phyloP scores from a whole-genome alignment of 148 eudicot genomes.

The Spergularia marina region DNA sequence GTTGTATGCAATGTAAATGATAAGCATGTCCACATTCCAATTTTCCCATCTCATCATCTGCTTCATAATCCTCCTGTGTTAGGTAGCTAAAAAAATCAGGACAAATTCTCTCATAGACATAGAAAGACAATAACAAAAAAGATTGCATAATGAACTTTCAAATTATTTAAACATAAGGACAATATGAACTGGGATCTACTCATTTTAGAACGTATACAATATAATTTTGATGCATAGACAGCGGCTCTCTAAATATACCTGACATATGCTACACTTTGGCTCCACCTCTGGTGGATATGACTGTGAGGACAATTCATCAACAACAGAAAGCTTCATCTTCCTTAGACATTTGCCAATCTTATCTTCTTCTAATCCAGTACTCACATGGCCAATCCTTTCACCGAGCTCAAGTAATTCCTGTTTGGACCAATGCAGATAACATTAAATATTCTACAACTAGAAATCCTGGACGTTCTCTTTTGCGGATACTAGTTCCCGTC shows the following conservation, averaged over 20 bases:
- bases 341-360: constrained; percentile 65
- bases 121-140: too few relatives aligned
- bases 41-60: constrained; percentile 55
- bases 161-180: too few relatives aligned
- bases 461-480: not conserved
- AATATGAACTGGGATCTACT: too few relatives aligned
- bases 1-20: constrained; percentile 64
- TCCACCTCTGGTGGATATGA: constrained; percentile 34
- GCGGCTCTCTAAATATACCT: constrained; percentile 36
- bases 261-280: constrained; percentile 80
- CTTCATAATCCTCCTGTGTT: constrained; percentile 63
- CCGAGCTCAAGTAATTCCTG: constrained; percentile 90
- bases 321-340: constrained; percentile 45
- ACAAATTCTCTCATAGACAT: too few relatives aligned
- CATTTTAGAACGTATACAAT: too few relatives aligned
- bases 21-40: constrained; percentile 66
- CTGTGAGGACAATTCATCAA: constrained; percentile 31
- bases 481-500: too few relatives aligned
- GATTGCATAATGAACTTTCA: too few relatives aligned
- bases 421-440: constrained; percentile 18
- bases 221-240: not conserved
- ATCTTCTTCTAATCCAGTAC: constrained; percentile 80
- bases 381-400: constrained; percentile 82
- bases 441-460: not conserved
- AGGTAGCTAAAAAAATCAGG: not conserved